These are phyloP conservation scores for Hansenula lynferdii DNA, from an alignment of 1,139 yeast genomes.

Conservation along the genomic window DNA sequence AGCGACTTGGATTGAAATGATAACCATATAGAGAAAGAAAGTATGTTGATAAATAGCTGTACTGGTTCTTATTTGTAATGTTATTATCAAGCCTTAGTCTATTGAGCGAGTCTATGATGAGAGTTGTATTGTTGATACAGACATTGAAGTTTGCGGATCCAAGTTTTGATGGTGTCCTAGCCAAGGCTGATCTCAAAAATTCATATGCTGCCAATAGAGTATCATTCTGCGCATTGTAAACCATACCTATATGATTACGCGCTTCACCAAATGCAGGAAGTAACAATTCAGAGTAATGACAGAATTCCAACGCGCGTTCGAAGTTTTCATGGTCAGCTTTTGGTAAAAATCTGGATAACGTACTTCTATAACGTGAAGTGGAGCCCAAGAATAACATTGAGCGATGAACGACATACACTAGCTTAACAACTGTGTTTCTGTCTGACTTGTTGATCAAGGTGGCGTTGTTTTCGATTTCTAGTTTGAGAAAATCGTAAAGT, in stretches of 20 bases:
- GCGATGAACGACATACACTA: constrained; percentile 46
- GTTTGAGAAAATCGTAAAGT: constrained; percentile 13
- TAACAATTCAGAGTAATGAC: constrained; percentile 46
- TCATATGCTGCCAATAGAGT: constrained; percentile 40
- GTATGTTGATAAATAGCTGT: constrained; percentile 7
- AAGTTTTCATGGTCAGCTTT: constrained; percentile 33
- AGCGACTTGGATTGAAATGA: constrained; percentile 19
- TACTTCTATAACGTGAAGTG: constrained; percentile 50
- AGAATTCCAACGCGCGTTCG: constrained; percentile 42
- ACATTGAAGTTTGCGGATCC: constrained; percentile 15
- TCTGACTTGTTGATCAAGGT: constrained; percentile 11
- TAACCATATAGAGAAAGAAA: constrained; percentile 18
- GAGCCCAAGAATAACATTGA: constrained; percentile 57
- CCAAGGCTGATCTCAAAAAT: constrained; percentile 53
- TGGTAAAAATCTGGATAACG: constrained; percentile 40
- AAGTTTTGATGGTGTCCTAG: constrained; percentile 40
- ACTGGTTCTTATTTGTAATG: constrained; percentile 4
- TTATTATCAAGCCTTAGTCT: constrained; percentile 11
- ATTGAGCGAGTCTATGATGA: constrained; percentile 14
- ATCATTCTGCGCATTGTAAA: constrained; percentile 37
- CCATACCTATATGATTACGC: constrained; percentile 59
- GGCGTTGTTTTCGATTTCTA: constrained; percentile 14
- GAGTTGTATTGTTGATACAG: constrained; percentile 6
- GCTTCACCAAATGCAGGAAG: constrained; percentile 68
- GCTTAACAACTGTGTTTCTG: constrained; percentile 29